Percentiles rank a stretch among this genome's conserved stretches.
phyloP scores from a whole-genome alignment of 1,139 yeast genomes.

The Entelexis sorbosivorans region DNA sequence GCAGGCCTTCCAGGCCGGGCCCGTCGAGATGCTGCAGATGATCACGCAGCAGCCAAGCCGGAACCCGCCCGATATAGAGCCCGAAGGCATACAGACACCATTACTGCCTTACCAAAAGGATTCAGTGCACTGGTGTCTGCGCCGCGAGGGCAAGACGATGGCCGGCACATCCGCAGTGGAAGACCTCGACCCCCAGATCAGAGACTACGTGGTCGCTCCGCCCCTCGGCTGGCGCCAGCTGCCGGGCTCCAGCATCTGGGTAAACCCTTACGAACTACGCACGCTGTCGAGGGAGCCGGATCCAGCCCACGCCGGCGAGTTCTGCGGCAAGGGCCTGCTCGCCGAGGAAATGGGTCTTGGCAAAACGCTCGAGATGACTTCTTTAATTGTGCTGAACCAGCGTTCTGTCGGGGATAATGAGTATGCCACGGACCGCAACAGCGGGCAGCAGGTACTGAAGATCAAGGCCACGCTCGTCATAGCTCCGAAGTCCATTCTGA shows the following conservation, averaged over 20 bases:
- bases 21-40: slow-evolving; percentile 14
- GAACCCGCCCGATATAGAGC: slow-evolving; percentile 6
- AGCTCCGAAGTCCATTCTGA: slow-evolving; percentile 70
- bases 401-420: slow-evolving; percentile 30
- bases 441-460: slow-evolving; percentile 33
- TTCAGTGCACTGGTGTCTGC: slow-evolving; percentile 55
- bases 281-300: slow-evolving; percentile 22
- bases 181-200: slow-evolving; percentile 22
- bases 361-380: slow-evolving; percentile 73
- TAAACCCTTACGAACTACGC: slow-evolving; percentile 29
- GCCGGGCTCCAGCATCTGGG: slow-evolving; percentile 23
- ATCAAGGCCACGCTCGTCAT: slow-evolving; percentile 68
- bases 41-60: slow-evolving; percentile 7
- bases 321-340: slow-evolving; percentile 51
- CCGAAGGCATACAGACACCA: slow-evolving; percentile 8
- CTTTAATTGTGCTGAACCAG: slow-evolving; percentile 51
- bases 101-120: slow-evolving; percentile 47
- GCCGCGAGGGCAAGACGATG: slow-evolving; percentile 45
- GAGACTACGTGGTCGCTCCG: slow-evolving; percentile 25
- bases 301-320: not conserved
- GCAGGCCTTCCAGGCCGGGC: slow-evolving; percentile 9
- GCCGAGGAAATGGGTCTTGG: slow-evolving; percentile 98
- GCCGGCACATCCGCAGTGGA: slow-evolving; percentile 26
- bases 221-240: slow-evolving; percentile 26
- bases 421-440: slow-evolving; percentile 29